Evolutionary conservation across 305 asterid genomes (phyloP).

Genomic region (Solanum aculeatissimum): DNA sequence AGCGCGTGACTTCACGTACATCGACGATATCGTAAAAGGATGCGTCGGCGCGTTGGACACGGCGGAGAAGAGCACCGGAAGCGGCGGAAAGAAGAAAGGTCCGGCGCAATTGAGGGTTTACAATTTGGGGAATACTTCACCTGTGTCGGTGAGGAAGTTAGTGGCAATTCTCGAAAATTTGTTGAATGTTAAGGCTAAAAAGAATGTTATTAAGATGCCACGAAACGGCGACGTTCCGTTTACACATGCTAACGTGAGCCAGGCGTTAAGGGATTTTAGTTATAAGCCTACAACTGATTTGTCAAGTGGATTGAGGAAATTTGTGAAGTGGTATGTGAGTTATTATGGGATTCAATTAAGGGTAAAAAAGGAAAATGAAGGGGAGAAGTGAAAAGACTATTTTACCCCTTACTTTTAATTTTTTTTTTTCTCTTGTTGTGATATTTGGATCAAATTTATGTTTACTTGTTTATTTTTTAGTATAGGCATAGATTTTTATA

Average conservation of each 20-base stretch:
- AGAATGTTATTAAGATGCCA: conserved; percentile 68
- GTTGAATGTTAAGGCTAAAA: conserved; percentile 51
- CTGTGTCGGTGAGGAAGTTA: conserved; percentile 80
- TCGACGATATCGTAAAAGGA: conserved; percentile 75
- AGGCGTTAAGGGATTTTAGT: conserved; percentile 63
- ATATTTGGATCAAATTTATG: conserved; percentile 13
- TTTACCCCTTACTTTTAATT: conserved; percentile 7
- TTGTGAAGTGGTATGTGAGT: conserved; percentile 77
- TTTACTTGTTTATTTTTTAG: conserved; percentile 11
- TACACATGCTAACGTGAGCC: conserved; percentile 90
- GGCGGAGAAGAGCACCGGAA: conserved; percentile 93
- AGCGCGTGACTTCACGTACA: conserved; percentile 98
- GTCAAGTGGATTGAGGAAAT: conserved; percentile 64
- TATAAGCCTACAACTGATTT: conserved; percentile 83
- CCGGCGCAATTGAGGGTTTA: conserved; percentile 86
- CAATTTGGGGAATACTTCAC: conserved; percentile 78
- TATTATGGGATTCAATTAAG: conserved; percentile 80
- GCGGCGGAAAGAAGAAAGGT: conserved; percentile 67
- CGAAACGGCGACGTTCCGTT: conserved; percentile 93
- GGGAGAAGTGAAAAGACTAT: neutral
- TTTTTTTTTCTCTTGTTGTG: neutral
- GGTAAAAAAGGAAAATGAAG: conserved; percentile 43
- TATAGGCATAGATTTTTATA: conserved; percentile 26
- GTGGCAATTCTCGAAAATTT: conserved; percentile 63
- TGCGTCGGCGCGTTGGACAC: conserved; percentile 85